Evolutionary conservation across 495 filamentous ascomycete genomes (phyloP), one percentile per base, ranked within the genome.

Genomic region (Neurospora sp.): DNA sequence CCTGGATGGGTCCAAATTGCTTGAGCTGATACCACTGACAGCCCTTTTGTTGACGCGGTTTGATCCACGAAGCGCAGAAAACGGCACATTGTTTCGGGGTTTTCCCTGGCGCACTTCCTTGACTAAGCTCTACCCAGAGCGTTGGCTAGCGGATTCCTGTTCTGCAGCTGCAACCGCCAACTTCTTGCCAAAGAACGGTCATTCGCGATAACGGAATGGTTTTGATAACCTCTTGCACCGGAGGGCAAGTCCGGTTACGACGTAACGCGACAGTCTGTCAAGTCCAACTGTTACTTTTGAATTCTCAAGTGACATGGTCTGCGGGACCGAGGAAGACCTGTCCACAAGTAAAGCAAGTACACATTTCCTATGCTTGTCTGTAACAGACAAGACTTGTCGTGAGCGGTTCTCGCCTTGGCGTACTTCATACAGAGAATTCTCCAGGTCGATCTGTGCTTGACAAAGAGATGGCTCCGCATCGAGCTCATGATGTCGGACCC

Each of bases 181-280:
- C 22, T 61, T 61, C 12, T 27, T 31, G 22, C 14, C 27, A 31
- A 27, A 27, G 12, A 14, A 61, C 12, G 53, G 53, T 17, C 53
- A 65, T 37, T 65, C 7, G 27, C 27, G 53, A 65, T 65, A 17
- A 16, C 53, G 6, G 9, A 14, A 31, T 61, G 27, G 12, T 61
- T 16, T 35, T 8, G 27, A 35, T 61, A 16, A 16, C 27, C 53
- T 17, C 22, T 35, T 17, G 72, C 70, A 44, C 68, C 72, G 45
- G 69, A 73, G 69, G 70, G 71, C 45, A 68, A 70, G 69, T 68
- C 69, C 73, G 44, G 70, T 69, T 75, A 72, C 75, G 53, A 76
- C 76, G 72, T 39, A 71, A 69, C 73, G 73, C 75, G 40, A 70
- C 75, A 76, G 71, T 73, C 69, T 78, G 75, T 76, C 73, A 78